Percentiles rank a stretch among this genome's conserved stretches.
These are phyloP conservation scores for Kuraishia cidri DNA, from an alignment of 805 yeast genomes.

Conservation along the genomic window DNA sequence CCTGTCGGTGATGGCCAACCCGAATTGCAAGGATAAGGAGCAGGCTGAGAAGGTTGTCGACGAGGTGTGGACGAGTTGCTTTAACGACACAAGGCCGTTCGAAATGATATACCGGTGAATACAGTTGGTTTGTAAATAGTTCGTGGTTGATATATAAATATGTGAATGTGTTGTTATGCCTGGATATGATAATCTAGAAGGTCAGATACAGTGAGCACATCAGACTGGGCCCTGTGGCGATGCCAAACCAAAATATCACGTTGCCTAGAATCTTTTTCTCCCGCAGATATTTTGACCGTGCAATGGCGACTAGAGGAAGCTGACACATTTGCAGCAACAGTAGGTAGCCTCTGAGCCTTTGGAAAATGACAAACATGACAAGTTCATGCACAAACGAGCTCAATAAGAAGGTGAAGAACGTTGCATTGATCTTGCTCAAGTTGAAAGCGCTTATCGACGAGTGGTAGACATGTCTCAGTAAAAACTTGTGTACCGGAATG, in stretches of 20 bases:
- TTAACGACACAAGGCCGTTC: constrained; percentile 91
- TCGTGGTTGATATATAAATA: not conserved
- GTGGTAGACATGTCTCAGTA: constrained; percentile 90
- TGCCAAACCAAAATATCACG: constrained; percentile 84
- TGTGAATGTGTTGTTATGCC: constrained; percentile 1
- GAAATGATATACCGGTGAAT: constrained; percentile 74
- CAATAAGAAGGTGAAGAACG: constrained; percentile 67
- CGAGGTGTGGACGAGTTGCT: constrained; percentile 89
- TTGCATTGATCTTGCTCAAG: constrained; percentile 59
- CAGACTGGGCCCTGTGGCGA: constrained; percentile 82
- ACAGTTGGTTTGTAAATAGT: not conserved
- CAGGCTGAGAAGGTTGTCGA: constrained; percentile 76
- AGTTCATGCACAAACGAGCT: constrained; percentile 84
- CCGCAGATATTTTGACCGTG: constrained; percentile 49
- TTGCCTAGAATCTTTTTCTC: constrained; percentile 61
- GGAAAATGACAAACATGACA: constrained; percentile 85
- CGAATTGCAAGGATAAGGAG: constrained; percentile 61
- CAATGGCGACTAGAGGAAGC: constrained; percentile 64
- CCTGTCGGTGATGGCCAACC: constrained; percentile 79
- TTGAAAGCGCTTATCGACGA: constrained; percentile 73
- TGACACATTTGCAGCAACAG: constrained; percentile 81
- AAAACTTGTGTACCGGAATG: constrained; percentile 82
- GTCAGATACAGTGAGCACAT: constrained; percentile 79
- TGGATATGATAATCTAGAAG: too few species aligned
- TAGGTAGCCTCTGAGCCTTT: constrained; percentile 72